Base-by-base conservation (phyloP, 495 filamentous ascomycete genomes). In the Hypomontagnella monticulosa region DNA sequence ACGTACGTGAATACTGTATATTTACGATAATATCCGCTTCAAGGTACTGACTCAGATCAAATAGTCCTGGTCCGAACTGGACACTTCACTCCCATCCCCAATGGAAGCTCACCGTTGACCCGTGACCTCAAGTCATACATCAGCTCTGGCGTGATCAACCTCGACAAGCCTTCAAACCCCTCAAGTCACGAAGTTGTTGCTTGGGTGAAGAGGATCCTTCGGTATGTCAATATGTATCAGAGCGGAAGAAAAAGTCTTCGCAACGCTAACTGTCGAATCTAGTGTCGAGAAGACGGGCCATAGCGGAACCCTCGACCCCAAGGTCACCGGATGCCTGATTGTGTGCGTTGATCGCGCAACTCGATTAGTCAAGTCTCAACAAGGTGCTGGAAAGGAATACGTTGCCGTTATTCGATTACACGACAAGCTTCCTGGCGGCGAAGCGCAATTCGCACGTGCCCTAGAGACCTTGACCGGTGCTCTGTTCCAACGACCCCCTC, bases 111-210 rank as follows among this genome's bases (percentile, higher is more conserved):
- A 34, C 95, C 95, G 27, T 81, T 91, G 67, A 93, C 90, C 76
- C 91, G 95, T 77, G 93, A 97, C 71, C 84, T 99, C 69, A 97
- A 97, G 81, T 91, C 89, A 42, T 99, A 97, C 77, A 88, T 99
- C 70, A 91, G 89, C 76, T 95, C 91, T 63, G 95, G 95, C 77
- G 95, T 98, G 27, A 97, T 99, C 81, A 98, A 98, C 79, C 88
- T 96, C 52, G 95, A 98, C 84, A 99, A 99, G 78, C 95, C 95
- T 33, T 93, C 93, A 12, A 99, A 99, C 82, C 95, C 95, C 15
- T 97, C 92, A 57, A 95, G 91, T 71, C 95, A 99, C 82, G 95
- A 99, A 78, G 96, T 98, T 40, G 95, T 99, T 70, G 93, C 95
- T 54, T 99, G 95, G 96, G 88, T 97, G 60, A 99, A 99, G 88